Base-by-base conservation (phyloP, 176 grass and related monocot species). In the Guadua angustifolia region DNA sequence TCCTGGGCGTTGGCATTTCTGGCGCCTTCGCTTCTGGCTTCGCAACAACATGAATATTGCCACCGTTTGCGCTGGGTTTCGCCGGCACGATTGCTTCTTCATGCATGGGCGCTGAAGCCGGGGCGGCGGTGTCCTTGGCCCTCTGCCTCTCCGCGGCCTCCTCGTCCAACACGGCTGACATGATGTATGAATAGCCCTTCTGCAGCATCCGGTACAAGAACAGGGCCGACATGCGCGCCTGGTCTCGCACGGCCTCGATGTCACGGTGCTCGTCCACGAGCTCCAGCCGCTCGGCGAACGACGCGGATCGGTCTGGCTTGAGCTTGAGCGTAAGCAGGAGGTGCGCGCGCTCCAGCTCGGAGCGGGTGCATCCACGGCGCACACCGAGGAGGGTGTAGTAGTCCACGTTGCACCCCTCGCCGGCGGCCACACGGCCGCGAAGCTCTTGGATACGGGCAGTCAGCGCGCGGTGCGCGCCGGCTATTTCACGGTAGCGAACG, bases 121-220 rank as follows among this genome's bases (percentile, higher is more conserved):
- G 52, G 3, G 68, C 71, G 45, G 58, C 86, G 6, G 58, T 63
- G 25, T 98, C 92, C 42, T 86, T 90, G 10, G 50, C 77, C 32
- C 81, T 83, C 70, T 92, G 87, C 79, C 89, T 90, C 74, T 85
- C 70, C 0, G 83, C 84, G 0, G 82, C 85, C 73, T 95, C 93
- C 82, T 86, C 60, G 24, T 84, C 77, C 64, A 83, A 73, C 55
- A 96, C 66, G 29, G 75, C 70, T 0, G 88, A 57, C 88, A 99
- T 88, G 78, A 99, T 88, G 83, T 77, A 86, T 0, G 89, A 81
- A 24, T 99, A 91, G 0, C 97, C 97, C 86, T 95, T 95, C 69
- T 92, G 97, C 59, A 99, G 74, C 97, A 99, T 99, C 46, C 97
- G 66, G 84, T 94, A 99, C 0, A 99, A 84, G 70, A 95, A 92